Evolutionary conservation across 257 asterid species (phyloP).

Genomic region (Primulina eburnea): DNA sequence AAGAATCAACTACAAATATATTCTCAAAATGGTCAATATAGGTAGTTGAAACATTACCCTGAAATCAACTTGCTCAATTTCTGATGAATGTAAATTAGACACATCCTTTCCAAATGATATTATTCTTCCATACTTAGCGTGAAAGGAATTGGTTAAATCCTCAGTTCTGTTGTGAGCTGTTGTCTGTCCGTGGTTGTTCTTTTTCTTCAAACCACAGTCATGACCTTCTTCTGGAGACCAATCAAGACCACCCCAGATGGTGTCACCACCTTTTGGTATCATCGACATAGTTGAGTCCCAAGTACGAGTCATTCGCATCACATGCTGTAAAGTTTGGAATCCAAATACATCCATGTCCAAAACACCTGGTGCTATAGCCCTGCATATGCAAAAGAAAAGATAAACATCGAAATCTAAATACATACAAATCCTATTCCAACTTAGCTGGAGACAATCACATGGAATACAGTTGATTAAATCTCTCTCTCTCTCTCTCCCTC

Average conservation of each 20-base stretch:
- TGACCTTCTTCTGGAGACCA: slow-evolving; percentile 84
- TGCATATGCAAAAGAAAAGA: slow-evolving; percentile 29
- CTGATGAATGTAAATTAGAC: slow-evolving; percentile 51
- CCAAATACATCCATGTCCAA: slow-evolving; percentile 66
- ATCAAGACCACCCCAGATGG: slow-evolving; percentile 82
- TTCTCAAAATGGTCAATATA: slow-evolving; percentile 6
- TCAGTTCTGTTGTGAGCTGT: slow-evolving; percentile 30
- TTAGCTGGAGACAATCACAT: background rate
- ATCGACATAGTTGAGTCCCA: slow-evolving; percentile 89
- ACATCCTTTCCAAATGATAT: slow-evolving; percentile 67
- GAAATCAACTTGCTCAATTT: slow-evolving; percentile 56
- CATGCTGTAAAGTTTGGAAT: slow-evolving; percentile 65
- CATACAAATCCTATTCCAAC: background rate
- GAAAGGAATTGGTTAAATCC: slow-evolving; percentile 28
- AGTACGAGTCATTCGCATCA: slow-evolving; percentile 75
- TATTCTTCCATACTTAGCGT: slow-evolving; percentile 57
- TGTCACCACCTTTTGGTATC: slow-evolving; percentile 78
- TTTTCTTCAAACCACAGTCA: slow-evolving; percentile 44
- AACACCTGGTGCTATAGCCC: slow-evolving; percentile 67
- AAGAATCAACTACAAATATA: slow-evolving; percentile 5
- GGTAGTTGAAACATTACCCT: slow-evolving; percentile 44
- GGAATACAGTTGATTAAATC: background rate
- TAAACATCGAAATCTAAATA: background rate
- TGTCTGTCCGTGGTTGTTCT: slow-evolving; percentile 35
- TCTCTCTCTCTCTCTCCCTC: background rate